Evolutionary conservation across 2,329 filamentous ascomycete species (phyloP), one percentile per base, ranked within the genome.

Genomic region (Alternaria burnsii): DNA sequence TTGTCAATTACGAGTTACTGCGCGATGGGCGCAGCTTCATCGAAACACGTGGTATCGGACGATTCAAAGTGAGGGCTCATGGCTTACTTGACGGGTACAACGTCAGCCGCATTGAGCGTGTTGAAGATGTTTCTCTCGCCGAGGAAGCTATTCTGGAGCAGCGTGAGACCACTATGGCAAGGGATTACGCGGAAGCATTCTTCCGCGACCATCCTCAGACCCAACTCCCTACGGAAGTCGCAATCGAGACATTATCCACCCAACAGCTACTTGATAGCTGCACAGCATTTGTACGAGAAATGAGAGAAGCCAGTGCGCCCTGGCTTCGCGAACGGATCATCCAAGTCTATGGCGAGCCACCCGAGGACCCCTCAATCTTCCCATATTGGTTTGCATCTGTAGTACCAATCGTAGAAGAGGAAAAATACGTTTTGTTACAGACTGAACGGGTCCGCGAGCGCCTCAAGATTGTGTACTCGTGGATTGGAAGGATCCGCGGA

Each of bases 371-470:
- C 1, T 89, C 89, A 3, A 77, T 87, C 1, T 95, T 97, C 67
- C 91, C 93, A 0, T 97, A 93, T 85, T 97, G 94, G 94, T 90
- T 97, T 67, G 93, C 91, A 10, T 92, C 88, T 71, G 88, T 95
- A 20, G 79, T 97, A 12, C 93, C 93, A 0, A 88, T 95, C 38
- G 85, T 86, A 14, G 91, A 95, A 26, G 82, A 88, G 28, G 90
- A 95, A 70, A 96, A 94, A 75, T 96, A 97, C 68, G 83, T 86
- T 12, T 80, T 97, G 20, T 80, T 97, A 14, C 83, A 84, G 12
- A 91, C 90, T 5, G 89, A 84, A 3, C 94, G 91, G 67, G 92
- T 97, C 5, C 84, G 94, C 61, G 88, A 93, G 71, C 84, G 94
- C 58, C 79, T 97, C 56, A 96, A 97, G 81, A 90, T 97, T 51